Evolutionary conservation across 257 asterid species (phyloP).

Genomic region (Fraxinus pennsylvanica): DNA sequence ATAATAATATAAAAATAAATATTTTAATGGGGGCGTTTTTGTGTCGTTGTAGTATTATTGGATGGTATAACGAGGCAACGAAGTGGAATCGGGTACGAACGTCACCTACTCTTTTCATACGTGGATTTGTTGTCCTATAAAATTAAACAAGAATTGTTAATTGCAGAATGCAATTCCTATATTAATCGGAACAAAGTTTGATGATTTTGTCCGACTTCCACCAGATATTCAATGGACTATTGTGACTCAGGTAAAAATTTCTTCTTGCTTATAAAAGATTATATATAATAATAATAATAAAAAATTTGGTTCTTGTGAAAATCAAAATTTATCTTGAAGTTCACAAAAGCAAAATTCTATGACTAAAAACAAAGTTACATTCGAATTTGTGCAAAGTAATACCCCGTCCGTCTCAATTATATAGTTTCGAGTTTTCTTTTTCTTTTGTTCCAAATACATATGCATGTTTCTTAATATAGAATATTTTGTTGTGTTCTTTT

Average conservation of each 20-base stretch:
- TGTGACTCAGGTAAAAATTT: conserved; percentile 56
- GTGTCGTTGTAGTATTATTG: conserved; percentile 59
- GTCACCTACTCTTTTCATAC: not conserved
- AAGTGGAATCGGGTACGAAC: conserved; percentile 80
- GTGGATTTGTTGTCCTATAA: too few species aligned
- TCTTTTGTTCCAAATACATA: too few species aligned
- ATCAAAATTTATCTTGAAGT: too few species aligned
- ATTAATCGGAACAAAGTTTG: conserved; percentile 83
- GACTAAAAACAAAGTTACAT: not conserved
- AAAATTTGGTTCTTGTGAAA: too few species aligned
- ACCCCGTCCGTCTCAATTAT: too few species aligned
- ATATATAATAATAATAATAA: too few species aligned
- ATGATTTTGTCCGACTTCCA: conserved; percentile 75
- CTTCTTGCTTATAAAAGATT: too few species aligned
- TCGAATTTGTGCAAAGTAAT: not conserved
- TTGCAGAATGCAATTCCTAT: conserved; percentile 83
- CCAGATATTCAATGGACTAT: conserved; percentile 73
- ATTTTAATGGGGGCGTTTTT: not conserved
- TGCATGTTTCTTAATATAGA: too few species aligned
- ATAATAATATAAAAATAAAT: too few species aligned
- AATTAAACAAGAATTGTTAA: not conserved
- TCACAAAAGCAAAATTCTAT: too few species aligned
- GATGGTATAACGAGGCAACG: conserved; percentile 78
- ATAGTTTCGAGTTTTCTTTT: too few species aligned
- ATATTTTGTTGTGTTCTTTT: too few species aligned